Base-by-base conservation (phyloP, 108 stramenopile genomes). In the Ochromonas danica region DNA sequence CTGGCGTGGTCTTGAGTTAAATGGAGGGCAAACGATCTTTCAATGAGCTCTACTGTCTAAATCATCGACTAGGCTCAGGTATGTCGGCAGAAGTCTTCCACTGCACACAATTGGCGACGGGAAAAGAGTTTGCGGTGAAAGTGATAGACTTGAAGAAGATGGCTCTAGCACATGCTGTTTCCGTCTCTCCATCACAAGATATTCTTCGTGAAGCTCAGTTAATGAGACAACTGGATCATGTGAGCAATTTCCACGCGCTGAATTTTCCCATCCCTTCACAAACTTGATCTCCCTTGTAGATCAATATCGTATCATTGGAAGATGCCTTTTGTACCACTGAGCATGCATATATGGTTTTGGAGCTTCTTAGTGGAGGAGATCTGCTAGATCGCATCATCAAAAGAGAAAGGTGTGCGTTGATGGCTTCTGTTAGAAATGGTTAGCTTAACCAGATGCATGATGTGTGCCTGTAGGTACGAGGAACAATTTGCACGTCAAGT, bases 51-150 rank as follows among this genome's bases (percentile, higher is more conserved):
- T n/a, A n/a, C n/a, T n/a, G n/a, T 92, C 70, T 97, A 95, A 82
- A 94, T 94, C 78, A 79, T 95, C 51, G 83, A 93, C 43, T 93
- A 97, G 96, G 96, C 17, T 89, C 82, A 70, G 96, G 96, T 39
- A 95, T 94, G 0, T 94, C 92, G 60, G 96, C 94, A 35, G 87
- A 93, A 86, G 96, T 97, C 3, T 90, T 91, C 28, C 80, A 91
- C 38, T 94, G 92, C 31, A 92, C 94, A 80, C 86, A 94, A 81
- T 88, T 92, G 40, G 85, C 85, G 3, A 93, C 92, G 0, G 94
- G 94, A 61, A 74, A 90, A 51, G 85, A 91, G 78, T 88, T 82
- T 61, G 96, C 96, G 22, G 93, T 97, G 63, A 97, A 97, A 85
- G 89, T 95, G 28, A 94, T 97, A 62, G 83, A 91, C 61, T 85